Percentiles rank a stretch among this genome's conserved stretches.
Conservation (phyloP, 305 asterid species). For the Solanum hybrid region DNA sequence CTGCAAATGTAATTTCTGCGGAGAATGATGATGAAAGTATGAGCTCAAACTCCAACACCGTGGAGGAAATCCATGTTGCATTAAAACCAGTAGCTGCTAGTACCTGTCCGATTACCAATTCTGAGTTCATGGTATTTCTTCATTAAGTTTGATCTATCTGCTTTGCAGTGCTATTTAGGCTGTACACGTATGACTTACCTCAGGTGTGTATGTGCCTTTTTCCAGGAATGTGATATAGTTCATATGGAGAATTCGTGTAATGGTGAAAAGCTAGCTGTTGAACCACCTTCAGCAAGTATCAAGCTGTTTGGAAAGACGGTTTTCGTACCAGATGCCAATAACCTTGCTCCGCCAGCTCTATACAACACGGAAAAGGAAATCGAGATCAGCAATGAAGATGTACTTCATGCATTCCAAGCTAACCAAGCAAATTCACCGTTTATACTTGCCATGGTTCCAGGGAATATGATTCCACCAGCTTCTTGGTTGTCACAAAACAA, state of each 20-base stretch:
- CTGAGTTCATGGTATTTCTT: conserved; percentile 19
- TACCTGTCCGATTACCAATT: conserved; percentile 11
- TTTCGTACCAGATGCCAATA: conserved; percentile 27
- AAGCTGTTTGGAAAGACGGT: conserved; percentile 67
- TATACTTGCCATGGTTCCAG: conserved; percentile 20
- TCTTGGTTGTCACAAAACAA: conserved; percentile 17
- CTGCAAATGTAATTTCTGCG: conserved; percentile 18
- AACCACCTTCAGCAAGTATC: conserved; percentile 29
- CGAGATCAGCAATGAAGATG: conserved; percentile 7
- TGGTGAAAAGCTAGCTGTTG: conserved; percentile 22
- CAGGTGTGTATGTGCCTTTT: not conserved
- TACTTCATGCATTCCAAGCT: conserved; percentile 3
- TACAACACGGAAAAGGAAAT: conserved; percentile 15
- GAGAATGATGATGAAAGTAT: conserved; percentile 33
- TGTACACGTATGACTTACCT: not conserved
- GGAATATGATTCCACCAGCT: conserved; percentile 14
- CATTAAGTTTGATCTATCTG: not conserved
- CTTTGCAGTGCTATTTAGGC: not conserved
- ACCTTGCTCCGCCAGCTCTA: conserved; percentile 15
- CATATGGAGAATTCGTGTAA: conserved; percentile 25
- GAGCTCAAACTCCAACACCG: conserved; percentile 22
- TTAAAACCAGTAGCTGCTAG: conserved; percentile 18
- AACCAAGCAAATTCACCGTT: conserved; percentile 19
- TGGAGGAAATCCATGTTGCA: conserved; percentile 19
- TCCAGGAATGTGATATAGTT: conserved; percentile 43